phyloP scores from a whole-genome alignment of 106 monocot genomes.

The Allium fistulosum region DNA sequence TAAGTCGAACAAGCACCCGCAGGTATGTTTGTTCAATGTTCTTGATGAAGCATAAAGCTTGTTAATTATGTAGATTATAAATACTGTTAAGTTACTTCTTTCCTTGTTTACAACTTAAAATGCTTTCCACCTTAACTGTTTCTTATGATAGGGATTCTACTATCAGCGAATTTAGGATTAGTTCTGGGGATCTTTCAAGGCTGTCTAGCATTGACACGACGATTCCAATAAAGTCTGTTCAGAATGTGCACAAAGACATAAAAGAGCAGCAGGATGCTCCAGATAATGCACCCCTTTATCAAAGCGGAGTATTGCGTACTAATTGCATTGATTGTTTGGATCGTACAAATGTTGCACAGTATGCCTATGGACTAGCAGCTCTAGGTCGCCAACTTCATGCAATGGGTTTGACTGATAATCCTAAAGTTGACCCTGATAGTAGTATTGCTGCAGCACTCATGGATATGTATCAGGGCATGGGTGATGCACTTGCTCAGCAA shows the following conservation, averaged over 20 bases:
- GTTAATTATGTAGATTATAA: no score
- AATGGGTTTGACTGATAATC: slow-evolving; percentile 69
- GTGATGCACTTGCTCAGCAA: slow-evolving; percentile 95
- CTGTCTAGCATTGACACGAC: slow-evolving; percentile 30
- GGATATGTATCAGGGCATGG: slow-evolving; percentile 98
- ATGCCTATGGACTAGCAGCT: slow-evolving; percentile 92
- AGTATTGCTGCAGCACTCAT: slow-evolving; percentile 85
- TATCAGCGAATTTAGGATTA: slow-evolving; percentile 43
- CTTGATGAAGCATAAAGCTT: no score
- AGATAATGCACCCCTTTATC: slow-evolving; percentile 38
- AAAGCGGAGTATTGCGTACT: slow-evolving; percentile 92
- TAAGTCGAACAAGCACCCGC: slow-evolving; percentile 37
- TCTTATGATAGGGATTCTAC: slow-evolving; percentile 35
- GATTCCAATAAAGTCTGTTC: slow-evolving; percentile 4
- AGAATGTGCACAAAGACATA: slow-evolving; percentile 23
- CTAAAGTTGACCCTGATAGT: slow-evolving; percentile 81
- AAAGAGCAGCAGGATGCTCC: slow-evolving; percentile 5
- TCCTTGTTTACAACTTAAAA: neutral
- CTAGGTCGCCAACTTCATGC: slow-evolving; percentile 96
- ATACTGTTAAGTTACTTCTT: neutral
- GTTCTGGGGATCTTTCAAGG: slow-evolving; percentile 65
- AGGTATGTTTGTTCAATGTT: slow-evolving; percentile 19
- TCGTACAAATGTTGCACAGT: slow-evolving; percentile 97
- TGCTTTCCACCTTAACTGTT: no score
- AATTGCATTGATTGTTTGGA: slow-evolving; percentile 99